Evolutionary conservation across 352 stramenopile species (phyloP).

Genomic region (Globisporangium paroecandrum): DNA sequence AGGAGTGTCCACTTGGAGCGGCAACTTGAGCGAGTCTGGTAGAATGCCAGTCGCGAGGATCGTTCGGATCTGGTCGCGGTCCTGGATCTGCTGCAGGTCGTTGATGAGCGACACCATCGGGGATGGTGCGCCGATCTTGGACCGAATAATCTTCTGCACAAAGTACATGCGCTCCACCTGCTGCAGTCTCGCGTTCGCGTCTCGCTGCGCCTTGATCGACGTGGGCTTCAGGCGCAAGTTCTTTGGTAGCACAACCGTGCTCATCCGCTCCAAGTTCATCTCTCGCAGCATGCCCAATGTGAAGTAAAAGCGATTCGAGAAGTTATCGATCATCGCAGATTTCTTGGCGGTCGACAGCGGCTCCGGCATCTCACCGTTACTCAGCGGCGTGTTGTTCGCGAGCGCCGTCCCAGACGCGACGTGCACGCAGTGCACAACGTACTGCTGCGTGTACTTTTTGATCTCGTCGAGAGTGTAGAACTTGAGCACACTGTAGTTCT

Average conservation of each 20-base stretch:
- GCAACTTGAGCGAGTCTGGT: constrained; percentile 17
- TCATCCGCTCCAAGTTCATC: constrained; percentile 26
- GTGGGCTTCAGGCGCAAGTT: constrained; percentile 15
- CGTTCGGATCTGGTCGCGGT: constrained; percentile 25
- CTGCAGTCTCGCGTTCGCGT: constrained; percentile 41
- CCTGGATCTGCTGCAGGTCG: constrained; percentile 34
- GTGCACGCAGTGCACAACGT: constrained; percentile 50
- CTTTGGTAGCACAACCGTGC: constrained; percentile 20
- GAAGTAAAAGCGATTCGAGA: constrained; percentile 44
- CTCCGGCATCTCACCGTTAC: constrained; percentile 17
- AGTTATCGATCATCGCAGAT: constrained; percentile 34
- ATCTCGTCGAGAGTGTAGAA: constrained; percentile 46
- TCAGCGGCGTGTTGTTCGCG: constrained; percentile 13
- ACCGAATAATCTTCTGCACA: constrained; percentile 27
- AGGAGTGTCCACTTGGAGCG: not conserved
- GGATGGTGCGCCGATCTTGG: constrained; percentile 17
- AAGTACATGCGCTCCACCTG: constrained; percentile 77
- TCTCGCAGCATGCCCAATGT: constrained; percentile 43
- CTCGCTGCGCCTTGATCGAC: constrained; percentile 34
- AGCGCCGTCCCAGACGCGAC: constrained; percentile 30
- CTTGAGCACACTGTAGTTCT: constrained; percentile 24
- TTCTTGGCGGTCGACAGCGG: constrained; percentile 14
- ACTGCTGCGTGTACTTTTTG: constrained; percentile 40
- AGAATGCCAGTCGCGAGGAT: constrained; percentile 36
- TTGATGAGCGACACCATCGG: constrained; percentile 35